phyloP scores from a whole-genome alignment of 495 filamentous ascomycete species.

The Lasiosphaeria miniovina region DNA sequence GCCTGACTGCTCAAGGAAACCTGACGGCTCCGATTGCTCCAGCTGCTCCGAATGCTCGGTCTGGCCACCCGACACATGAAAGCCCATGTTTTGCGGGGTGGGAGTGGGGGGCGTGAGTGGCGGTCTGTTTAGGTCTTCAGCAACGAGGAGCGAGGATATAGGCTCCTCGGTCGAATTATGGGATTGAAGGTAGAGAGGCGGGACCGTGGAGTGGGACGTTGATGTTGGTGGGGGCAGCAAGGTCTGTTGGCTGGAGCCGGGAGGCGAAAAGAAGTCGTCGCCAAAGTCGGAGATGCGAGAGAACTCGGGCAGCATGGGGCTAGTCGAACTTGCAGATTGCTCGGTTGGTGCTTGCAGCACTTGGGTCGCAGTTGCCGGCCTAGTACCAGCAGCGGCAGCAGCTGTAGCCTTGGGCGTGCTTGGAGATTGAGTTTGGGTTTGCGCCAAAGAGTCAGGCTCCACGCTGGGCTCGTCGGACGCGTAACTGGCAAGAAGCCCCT shows the following conservation, averaged over 20 bases:
- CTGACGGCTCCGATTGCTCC: too few species aligned
- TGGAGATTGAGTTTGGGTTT: constrained; percentile 4
- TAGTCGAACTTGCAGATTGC: constrained; percentile 56
- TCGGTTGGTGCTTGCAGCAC: not conserved
- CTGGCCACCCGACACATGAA: too few species aligned
- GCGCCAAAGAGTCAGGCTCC: constrained; percentile 8
- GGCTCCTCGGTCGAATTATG: too few species aligned
- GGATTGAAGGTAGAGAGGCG: too few species aligned
- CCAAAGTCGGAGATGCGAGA: constrained; percentile 65
- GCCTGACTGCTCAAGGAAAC: too few species aligned
- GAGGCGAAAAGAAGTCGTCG: constrained; percentile 40
- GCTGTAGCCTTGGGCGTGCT: not conserved
- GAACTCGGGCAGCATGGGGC: constrained; percentile 61
- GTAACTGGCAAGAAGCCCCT: constrained; percentile 34
- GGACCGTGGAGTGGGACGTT: not conserved
- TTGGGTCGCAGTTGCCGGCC: not conserved
- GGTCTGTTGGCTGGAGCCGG: constrained; percentile 12
- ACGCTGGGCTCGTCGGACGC: constrained; percentile 12
- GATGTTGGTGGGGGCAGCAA: too few species aligned
- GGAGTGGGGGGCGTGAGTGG: too few species aligned
- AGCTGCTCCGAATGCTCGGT: too few species aligned
- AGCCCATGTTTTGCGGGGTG: too few species aligned
- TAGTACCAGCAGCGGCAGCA: not conserved
- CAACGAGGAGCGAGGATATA: too few species aligned
- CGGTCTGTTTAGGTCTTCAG: too few species aligned